Evolutionary conservation across 148 eudicot genomes (phyloP), one percentile per base, ranked within the genome.

Genomic region (Rhododendron griersonianum): DNA sequence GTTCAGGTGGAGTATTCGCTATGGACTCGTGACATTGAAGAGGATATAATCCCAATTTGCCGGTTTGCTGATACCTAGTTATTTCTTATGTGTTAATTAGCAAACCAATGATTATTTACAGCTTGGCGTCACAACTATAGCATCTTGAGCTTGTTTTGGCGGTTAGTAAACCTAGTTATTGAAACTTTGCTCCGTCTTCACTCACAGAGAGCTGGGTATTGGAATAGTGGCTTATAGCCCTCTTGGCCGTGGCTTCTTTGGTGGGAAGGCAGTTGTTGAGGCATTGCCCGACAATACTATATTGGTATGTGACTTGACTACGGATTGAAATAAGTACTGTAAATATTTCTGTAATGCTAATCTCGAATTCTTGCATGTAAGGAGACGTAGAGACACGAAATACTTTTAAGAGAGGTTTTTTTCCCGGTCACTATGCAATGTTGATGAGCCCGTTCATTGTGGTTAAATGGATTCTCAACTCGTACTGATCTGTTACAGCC

Each of bases 1-100:
- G 86, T 91, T 76, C 88, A 87, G 51, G 69, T 87, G 86, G 88
- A 87, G 57, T 87, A 84, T 37, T 87, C 88, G 9, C 51, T 87
- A n/a, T 87, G 88, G 88, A 74, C 82, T 63, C 86, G 86, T 59
- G 88, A 87, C 55, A 87, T 87, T 50, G 88, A 87, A 39, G 88
- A 87, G 16, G 88, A 83, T 18, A 87, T 87, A 47, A 78, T 87
- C 14, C 88, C 88, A 33, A 30, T 84, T 87, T 78, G 86, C 86
- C 69, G 88, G 86, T 84, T 23, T 33, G 83, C 51, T 63, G 41
- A 7, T 61, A 21, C 11, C 11, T 59, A 23, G 3, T 61, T 57
- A 67, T 67, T 25, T 67, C 5, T 28, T 51, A 13, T 47, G 57
- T 37, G 9, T 18, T 39, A 75, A 35, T 7, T 45, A 39, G 48